Evolutionary conservation across 2,329 filamentous ascomycete species (phyloP).

Genomic region (Penicillium psychrosexuale): DNA sequence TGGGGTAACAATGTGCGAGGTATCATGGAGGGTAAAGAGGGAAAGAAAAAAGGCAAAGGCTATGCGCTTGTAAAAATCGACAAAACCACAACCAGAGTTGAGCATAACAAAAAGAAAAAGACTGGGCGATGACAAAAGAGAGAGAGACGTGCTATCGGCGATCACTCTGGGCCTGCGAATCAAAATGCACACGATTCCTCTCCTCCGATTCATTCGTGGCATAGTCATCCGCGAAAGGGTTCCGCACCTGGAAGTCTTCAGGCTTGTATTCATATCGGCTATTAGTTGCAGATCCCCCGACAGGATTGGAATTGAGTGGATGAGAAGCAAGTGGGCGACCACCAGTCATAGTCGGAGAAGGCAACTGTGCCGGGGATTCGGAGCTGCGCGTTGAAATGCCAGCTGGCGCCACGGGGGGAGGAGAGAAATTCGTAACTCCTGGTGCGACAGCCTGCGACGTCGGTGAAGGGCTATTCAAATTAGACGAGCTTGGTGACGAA

Average conservation of each 20-base stretch:
- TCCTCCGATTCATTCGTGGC: constrained; percentile 16
- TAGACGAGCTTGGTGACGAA: constrained; percentile 13
- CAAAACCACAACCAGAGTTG: not conserved
- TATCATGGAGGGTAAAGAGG: not conserved
- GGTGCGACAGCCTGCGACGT: constrained; percentile 16
- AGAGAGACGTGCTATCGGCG: not conserved
- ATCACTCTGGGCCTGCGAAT: not conserved
- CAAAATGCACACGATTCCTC: constrained; percentile 1
- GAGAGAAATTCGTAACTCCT: constrained; percentile 10
- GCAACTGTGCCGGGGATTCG: constrained; percentile 1
- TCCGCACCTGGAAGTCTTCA: constrained; percentile 41
- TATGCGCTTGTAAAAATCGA: not conserved
- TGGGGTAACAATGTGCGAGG: not conserved
- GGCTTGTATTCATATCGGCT: constrained; percentile 38
- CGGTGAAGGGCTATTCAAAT: constrained; percentile 18
- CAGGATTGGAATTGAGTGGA: not conserved
- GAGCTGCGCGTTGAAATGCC: not conserved
- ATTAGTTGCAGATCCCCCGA: not conserved
- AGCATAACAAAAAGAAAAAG: not conserved
- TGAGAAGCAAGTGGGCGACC: constrained; percentile 5
- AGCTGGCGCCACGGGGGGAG: not conserved
- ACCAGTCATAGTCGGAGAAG: constrained; percentile 13
- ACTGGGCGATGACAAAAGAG: not conserved
- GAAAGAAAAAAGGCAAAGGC: not conserved
- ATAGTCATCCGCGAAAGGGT: constrained; percentile 41